Percentiles rank a stretch among this genome's conserved stretches.
phyloP scores from a whole-genome alignment of 192 early-diverging fungal species.

The Backusella parvicylindrica region DNA sequence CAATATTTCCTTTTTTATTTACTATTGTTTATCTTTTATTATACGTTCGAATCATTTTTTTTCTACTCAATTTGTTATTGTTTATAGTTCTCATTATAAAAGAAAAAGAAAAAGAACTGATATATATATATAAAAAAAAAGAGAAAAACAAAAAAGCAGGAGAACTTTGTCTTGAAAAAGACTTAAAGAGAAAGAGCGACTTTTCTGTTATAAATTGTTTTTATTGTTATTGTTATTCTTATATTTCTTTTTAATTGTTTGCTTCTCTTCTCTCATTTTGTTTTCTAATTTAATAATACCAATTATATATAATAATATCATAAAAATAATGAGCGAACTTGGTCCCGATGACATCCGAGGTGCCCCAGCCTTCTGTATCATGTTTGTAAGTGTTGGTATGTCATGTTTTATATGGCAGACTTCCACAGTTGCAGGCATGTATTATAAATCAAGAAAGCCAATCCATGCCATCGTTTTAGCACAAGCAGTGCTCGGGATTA shows the following conservation, averaged over 20 bases:
- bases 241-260: background rate
- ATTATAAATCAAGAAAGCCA: slow-evolving; percentile 17
- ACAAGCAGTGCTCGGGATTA: slow-evolving; percentile 21
- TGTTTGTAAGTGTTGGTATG: slow-evolving; percentile 29
- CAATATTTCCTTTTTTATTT: background rate
- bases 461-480: slow-evolving; percentile 18
- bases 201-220: background rate
- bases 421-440: slow-evolving; percentile 4
- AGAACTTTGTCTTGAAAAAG: background rate
- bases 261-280: background rate
- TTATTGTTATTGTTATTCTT: background rate
- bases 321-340: background rate
- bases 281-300: background rate
- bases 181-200: background rate
- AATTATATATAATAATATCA: background rate
- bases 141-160: background rate
- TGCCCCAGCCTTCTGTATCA: slow-evolving; percentile 19
- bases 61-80: background rate
- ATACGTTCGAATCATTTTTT: background rate
- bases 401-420: slow-evolving; percentile 31
- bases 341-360: background rate
- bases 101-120: background rate
- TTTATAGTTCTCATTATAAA: background rate
- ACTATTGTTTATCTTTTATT: background rate
- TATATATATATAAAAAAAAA: too few relatives aligned